Evolutionary conservation across 1,139 yeast genomes (phyloP).

Genomic region (Hansenula anomala): DNA sequence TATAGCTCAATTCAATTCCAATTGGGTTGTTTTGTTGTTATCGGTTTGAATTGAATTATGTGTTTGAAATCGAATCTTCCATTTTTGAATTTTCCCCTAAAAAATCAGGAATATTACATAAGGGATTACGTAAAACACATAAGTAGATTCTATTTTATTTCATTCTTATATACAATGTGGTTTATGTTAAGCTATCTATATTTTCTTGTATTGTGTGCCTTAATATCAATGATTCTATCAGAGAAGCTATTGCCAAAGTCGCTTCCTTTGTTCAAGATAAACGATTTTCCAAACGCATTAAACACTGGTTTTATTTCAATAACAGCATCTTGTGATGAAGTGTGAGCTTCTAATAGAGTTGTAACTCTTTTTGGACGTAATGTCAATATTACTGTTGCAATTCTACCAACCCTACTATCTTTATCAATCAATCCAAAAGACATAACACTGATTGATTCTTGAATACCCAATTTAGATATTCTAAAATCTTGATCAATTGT

Average conservation of each 20-base stretch:
- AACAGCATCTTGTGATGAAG: slow-evolving; percentile 20
- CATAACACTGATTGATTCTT: slow-evolving; percentile 22
- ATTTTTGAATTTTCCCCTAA: slow-evolving; percentile 1
- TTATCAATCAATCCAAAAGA: slow-evolving; percentile 26
- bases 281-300: slow-evolving; percentile 14
- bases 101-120: neutral
- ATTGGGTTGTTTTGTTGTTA: neutral
- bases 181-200: neutral
- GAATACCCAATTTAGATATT: slow-evolving; percentile 10
- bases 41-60: too few species aligned
- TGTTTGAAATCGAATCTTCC: neutral
- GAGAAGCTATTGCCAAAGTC: slow-evolving; percentile 12
- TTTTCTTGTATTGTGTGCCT: slow-evolving; percentile 22
- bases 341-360: slow-evolving; percentile 14
- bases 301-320: slow-evolving; percentile 29
- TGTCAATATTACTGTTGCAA: slow-evolving; percentile 19
- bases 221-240: slow-evolving; percentile 24
- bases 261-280: slow-evolving; percentile 24
- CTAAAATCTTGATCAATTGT: slow-evolving; percentile 27
- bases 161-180: too few species aligned
- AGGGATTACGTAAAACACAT: neutral
- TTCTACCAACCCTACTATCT: slow-evolving; percentile 19
- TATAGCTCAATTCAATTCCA: neutral
- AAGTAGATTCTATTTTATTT: neutral
- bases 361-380: slow-evolving; percentile 12